phyloP scores from a whole-genome alignment of 192 early-diverging fungal species.

The Pilaira anomala region DNA sequence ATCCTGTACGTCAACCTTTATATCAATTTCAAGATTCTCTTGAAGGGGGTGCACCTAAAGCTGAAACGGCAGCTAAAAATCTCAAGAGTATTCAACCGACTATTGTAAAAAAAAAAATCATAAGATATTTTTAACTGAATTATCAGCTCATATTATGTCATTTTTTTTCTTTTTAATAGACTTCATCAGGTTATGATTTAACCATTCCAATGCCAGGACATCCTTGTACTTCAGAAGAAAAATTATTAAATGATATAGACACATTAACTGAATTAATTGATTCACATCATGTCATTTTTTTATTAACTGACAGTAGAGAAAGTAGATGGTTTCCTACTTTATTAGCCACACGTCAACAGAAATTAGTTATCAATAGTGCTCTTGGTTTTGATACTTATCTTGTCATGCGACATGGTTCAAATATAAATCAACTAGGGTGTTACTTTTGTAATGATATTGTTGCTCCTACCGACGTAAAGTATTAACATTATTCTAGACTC shows the following conservation, averaged over 20 bases:
- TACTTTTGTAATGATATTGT: constrained; percentile 99
- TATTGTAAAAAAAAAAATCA: constrained; percentile 45
- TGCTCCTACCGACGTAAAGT: constrained; percentile 83
- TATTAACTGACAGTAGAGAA: constrained; percentile 94
- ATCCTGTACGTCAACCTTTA: constrained; percentile 93
- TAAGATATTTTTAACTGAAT: background rate
- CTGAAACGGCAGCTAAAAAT: constrained; percentile 75
- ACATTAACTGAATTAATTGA: constrained; percentile 64
- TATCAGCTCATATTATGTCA: background rate
- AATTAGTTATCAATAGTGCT: constrained; percentile 89
- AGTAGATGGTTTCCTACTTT: constrained; percentile 94
- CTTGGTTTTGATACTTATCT: constrained; percentile 95
- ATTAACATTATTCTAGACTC: background rate
- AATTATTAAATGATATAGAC: constrained; percentile 43
- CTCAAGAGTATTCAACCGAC: constrained; percentile 78
- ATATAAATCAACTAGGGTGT: constrained; percentile 70
- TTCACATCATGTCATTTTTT: constrained; percentile 81
- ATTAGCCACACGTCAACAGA: constrained; percentile 67
- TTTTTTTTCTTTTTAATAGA: constrained; percentile 1
- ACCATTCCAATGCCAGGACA: constrained; percentile 99
- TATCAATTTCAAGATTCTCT: constrained; percentile 89
- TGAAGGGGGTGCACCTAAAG: constrained; percentile 85
- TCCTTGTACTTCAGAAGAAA: constrained; percentile 43
- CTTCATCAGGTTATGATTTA: constrained; percentile 53
- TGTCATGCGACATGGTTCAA: constrained; percentile 92